Evolutionary conservation across 2,329 filamentous ascomycete genomes (phyloP).

Genomic region (Canariomyces notabilis): DNA sequence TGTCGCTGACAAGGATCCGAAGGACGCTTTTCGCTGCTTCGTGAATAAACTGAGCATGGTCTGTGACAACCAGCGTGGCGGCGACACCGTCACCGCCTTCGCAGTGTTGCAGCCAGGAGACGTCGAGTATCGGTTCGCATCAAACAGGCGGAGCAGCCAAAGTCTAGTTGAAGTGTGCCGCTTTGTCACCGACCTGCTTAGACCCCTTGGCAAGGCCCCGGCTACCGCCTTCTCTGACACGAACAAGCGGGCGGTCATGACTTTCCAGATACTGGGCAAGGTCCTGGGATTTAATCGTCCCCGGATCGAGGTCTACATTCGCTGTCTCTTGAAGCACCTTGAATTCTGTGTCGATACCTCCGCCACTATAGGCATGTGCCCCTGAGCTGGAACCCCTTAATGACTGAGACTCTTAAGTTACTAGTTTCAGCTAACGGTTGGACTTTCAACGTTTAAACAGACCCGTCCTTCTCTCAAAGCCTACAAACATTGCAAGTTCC

Average conservation of each 20-base stretch:
- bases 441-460: neutral
- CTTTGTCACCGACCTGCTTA: conserved; percentile 6
- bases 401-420: too few relatives aligned
- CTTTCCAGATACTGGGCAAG: neutral
- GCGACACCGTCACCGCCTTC: conserved; percentile 22
- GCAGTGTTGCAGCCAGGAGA: conserved; percentile 19
- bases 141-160: conserved; percentile 15
- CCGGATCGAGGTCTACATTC: conserved; percentile 11
- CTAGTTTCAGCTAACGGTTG: neutral
- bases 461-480: neutral
- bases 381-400: too few relatives aligned
- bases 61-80: conserved; percentile 20
- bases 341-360: conserved; percentile 5
- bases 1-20: neutral
- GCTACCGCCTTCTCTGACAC: neutral
- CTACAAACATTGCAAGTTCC: neutral
- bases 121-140: conserved; percentile 24
- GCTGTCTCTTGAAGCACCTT: neutral
- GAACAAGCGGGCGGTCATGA: neutral
- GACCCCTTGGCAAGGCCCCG: neutral
- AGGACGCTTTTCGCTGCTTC: conserved; percentile 19
- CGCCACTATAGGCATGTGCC: too few relatives aligned
- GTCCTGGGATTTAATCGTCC: conserved; percentile 16
- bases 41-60: conserved; percentile 25
- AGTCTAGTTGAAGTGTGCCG: neutral